phyloP scores from a whole-genome alignment of 2,329 filamentous ascomycete genomes.

The Penicillium sp. region DNA sequence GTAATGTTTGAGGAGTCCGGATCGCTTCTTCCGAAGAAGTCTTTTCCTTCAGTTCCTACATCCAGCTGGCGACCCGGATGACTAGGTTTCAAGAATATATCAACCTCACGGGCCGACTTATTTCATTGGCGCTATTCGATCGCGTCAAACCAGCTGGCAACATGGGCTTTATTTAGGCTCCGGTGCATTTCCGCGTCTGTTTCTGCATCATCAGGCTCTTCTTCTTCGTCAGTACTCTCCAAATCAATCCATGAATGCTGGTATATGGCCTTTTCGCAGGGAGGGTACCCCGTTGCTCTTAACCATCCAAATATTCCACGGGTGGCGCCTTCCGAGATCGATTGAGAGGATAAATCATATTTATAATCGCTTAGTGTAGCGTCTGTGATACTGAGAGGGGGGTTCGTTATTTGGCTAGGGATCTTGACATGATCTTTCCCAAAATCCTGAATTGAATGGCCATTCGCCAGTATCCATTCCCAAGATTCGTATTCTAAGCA shows the following conservation, averaged over 20 bases:
- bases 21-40: no score
- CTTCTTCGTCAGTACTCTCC: constrained; percentile 19
- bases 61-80: no score
- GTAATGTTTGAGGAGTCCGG: no score
- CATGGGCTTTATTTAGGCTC: neutral
- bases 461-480: constrained; percentile 19
- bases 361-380: neutral
- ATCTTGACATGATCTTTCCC: neutral
- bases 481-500: constrained; percentile 23
- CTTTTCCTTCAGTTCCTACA: no score
- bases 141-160: constrained; percentile 6
- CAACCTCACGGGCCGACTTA: neutral
- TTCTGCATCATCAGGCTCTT: constrained; percentile 8
- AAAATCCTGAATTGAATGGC: constrained; percentile 5
- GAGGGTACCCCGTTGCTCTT: constrained; percentile 22
- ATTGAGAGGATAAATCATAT: constrained; percentile 7
- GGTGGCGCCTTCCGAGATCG: constrained; percentile 13
- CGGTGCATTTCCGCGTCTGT: constrained; percentile 1
- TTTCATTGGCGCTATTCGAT: constrained; percentile 2
- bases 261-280: constrained; percentile 17
- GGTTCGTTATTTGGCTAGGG: neutral
- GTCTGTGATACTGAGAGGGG: neutral
- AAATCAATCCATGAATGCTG: constrained; percentile 23
- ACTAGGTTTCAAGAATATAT: no score
- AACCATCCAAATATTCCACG: constrained; percentile 24